These are phyloP conservation scores for Beauveria pseudobassiana DNA, from an alignment of 2,329 filamentous ascomycete genomes.

Conservation along the genomic window DNA sequence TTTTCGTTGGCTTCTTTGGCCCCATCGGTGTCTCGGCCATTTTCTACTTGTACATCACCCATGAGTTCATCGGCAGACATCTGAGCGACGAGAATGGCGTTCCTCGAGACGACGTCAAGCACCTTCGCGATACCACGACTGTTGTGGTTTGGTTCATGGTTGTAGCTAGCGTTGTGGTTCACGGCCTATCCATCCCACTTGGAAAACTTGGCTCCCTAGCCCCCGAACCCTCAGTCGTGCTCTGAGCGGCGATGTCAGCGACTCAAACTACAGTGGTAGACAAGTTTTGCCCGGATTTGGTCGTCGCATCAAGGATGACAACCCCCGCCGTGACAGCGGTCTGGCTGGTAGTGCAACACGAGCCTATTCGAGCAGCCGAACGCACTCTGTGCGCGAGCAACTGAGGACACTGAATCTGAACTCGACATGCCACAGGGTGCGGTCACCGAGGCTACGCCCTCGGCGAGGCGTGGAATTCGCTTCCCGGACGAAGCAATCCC, in stretches of 20 bases:
- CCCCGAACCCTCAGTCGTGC: constrained; percentile 45
- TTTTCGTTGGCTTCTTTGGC: constrained; percentile 89
- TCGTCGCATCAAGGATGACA: constrained; percentile 10
- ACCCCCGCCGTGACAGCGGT: background rate
- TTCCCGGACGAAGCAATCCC: constrained; percentile 7
- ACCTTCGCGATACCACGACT: constrained; percentile 57
- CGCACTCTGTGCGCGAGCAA: background rate
- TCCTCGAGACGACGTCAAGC: constrained; percentile 56
- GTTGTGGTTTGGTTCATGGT: constrained; percentile 81
- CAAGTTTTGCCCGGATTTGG: constrained; percentile 3
- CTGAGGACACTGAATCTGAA: background rate
- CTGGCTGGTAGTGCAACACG: background rate
- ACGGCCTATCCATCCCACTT: constrained; percentile 74
- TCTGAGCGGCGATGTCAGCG: constrained; percentile 10
- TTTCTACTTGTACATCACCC: constrained; percentile 77
- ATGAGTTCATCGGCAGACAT: constrained; percentile 59
- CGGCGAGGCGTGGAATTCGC: constrained; percentile 6
- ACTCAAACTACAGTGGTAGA: background rate
- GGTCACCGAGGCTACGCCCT: background rate
- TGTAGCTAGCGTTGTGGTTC: constrained; percentile 77
- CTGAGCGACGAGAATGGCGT: constrained; percentile 49
- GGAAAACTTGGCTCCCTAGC: constrained; percentile 59
- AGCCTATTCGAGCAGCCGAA: background rate
- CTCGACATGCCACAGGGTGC: background rate
- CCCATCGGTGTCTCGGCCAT: constrained; percentile 86